Evolutionary conservation across 768 basidiomycete species (phyloP), one percentile per base, ranked within the genome.

Genomic region (button mushroom (Agaricus bisporus)): DNA sequence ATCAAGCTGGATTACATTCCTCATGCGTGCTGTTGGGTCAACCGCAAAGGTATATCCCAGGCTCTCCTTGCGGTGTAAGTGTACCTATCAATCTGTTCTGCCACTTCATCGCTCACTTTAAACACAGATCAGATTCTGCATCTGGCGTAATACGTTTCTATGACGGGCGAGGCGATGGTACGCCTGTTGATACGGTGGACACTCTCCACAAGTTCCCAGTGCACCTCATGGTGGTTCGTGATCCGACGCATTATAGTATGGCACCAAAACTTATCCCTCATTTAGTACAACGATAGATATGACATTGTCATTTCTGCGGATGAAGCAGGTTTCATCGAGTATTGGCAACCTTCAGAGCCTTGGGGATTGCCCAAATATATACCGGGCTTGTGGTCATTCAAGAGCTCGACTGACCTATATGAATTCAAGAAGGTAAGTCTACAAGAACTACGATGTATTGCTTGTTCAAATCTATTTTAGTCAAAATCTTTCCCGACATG

Each of bases 251-350:
- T 36, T 17, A 7, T 51, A 29, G 9, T 42, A 18, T 22, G 25
- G 2, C 39, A 20, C 4, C 9, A 35, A 28, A 9, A 35, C 29
- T 41, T 49, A 54, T 20, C 10, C 54, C 49, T 32, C 39, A 45
- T 25, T 46, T 39, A 98, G 94, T 99, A 93, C 73, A 91, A 90
- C 54, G 86, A 95, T 60, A 79, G 79, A 58, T 94, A 88, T 64
- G 88, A 97, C 66, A 87, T 86, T 9, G 94, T 98, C 15, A 78
- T 99, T 25, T 97, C 95, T 12, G 91, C 92, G 2, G 97, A 99
- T 60, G 89, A 97, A 67, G 83, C 81, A 10, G 97, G 97, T 0
- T 97, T 98, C 63, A 71, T 99, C 28, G 97, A 99, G 68, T 97
- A 95, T 66, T 99, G 97, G 97, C 82, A 84, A 63, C 95, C 95